Conservation (phyloP, 805 yeast genomes). For the Barnettozyma wickerhamii region DNA sequence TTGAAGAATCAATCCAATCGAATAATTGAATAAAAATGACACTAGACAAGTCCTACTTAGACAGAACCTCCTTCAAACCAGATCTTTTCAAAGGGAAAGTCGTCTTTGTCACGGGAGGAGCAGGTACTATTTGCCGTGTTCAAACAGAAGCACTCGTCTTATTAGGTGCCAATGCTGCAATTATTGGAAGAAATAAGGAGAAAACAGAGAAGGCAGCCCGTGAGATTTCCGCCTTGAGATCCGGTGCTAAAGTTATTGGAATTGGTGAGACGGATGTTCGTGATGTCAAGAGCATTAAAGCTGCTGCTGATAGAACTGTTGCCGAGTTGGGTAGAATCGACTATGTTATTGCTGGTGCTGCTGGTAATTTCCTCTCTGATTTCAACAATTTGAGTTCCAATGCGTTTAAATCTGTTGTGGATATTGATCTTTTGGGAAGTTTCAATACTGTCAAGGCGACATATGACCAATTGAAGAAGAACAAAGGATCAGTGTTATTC, state of each 20-base stretch:
- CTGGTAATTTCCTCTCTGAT: slow-evolving; percentile 86
- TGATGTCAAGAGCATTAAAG: slow-evolving; percentile 49
- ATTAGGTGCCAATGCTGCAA: slow-evolving; percentile 84
- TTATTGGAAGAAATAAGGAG: slow-evolving; percentile 70
- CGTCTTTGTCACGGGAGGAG: slow-evolving; percentile 91
- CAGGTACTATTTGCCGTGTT: slow-evolving; percentile 91
- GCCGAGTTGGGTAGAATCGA: slow-evolving; percentile 72
- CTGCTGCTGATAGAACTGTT: slow-evolving; percentile 66
- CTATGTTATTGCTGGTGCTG: slow-evolving; percentile 91
- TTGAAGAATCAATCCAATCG: background rate
- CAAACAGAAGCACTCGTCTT: slow-evolving; percentile 81
- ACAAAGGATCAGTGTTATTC: slow-evolving; percentile 70
- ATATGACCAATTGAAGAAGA: slow-evolving; percentile 55
- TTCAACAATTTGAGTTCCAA: slow-evolving; percentile 74
- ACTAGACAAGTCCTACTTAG: slow-evolving; percentile 26
- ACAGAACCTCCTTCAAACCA: slow-evolving; percentile 41
- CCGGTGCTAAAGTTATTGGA: slow-evolving; percentile 66
- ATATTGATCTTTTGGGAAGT: slow-evolving; percentile 84
- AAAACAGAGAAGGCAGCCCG: slow-evolving; percentile 65
- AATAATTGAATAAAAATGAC: background rate
- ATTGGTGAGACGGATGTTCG: slow-evolving; percentile 77
- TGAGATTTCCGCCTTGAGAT: slow-evolving; percentile 55
- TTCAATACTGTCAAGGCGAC: slow-evolving; percentile 87
- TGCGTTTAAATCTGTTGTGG: slow-evolving; percentile 84
- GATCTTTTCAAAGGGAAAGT: slow-evolving; percentile 79